Percentiles rank a stretch among this genome's conserved stretches.
Evolutionary conservation across 495 filamentous ascomycete genomes (phyloP).

Genomic region (Lasiosphaeris hirsuta): DNA sequence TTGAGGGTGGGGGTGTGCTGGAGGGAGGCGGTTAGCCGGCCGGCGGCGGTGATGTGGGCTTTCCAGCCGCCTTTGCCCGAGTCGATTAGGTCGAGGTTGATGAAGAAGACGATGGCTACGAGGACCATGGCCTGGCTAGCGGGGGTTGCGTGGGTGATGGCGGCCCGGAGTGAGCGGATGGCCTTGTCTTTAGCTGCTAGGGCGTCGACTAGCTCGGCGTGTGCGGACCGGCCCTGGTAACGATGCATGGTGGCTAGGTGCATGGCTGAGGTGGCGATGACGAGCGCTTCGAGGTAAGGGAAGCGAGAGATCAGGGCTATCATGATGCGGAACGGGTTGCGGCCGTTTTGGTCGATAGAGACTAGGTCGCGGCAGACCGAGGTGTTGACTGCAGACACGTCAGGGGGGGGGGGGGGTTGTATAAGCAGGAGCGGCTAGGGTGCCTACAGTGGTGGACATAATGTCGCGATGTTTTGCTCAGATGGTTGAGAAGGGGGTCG

Average conservation of each 20-base stretch:
- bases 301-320: conserved; percentile 44
- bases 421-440: too few relatives aligned
- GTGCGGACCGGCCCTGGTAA: conserved; percentile 20
- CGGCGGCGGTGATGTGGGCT: conserved; percentile 50
- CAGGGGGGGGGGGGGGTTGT: too few relatives aligned
- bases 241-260: conserved; percentile 44
- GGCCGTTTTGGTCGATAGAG: conserved; percentile 44
- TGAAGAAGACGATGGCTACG: conserved; percentile 52
- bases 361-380: conserved; percentile 52
- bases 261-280: conserved; percentile 54
- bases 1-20: conserved; percentile 26
- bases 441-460: conserved; percentile 52
- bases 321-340: conserved; percentile 51
- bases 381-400: conserved; percentile 39
- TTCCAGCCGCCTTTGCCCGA: conserved; percentile 54
- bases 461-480: conserved; percentile 36
- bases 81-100: conserved; percentile 57
- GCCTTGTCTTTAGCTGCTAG: conserved; percentile 48
- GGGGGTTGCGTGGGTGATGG: conserved; percentile 28
- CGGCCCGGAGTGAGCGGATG: conserved; percentile 40
- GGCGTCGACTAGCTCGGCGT: conserved; percentile 43
- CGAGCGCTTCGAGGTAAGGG: conserved; percentile 45
- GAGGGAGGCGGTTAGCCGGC: conserved; percentile 37
- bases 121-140: conserved; percentile 41
- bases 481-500: conserved; percentile 37